These are phyloP conservation scores for Metarhizium robertsii DNA, from an alignment of 2,329 filamentous ascomycete species.

Conservation along the genomic window DNA sequence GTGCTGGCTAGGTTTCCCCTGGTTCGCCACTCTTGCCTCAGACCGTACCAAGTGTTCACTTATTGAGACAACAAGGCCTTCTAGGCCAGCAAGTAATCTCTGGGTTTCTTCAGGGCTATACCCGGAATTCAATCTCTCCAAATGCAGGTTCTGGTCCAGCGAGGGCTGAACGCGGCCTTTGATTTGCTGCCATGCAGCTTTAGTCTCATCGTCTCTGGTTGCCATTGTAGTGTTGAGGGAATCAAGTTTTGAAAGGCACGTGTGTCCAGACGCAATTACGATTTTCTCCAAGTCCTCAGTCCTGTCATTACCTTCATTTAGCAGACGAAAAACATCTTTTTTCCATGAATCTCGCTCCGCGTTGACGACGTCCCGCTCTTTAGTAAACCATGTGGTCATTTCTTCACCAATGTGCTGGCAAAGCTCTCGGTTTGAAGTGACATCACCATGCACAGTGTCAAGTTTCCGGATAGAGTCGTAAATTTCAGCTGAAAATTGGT, in stretches of 20 bases:
- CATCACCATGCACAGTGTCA: neutral
- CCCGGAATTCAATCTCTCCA: constrained; percentile 13
- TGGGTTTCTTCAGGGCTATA: constrained; percentile 8
- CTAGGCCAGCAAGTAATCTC: constrained; percentile 7
- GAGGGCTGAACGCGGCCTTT: constrained; percentile 11
- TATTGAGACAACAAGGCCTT: constrained; percentile 13
- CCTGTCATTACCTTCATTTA: neutral
- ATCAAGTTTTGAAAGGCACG: neutral
- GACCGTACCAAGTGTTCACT: constrained; percentile 8
- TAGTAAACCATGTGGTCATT: neutral
- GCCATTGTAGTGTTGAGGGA: constrained; percentile 1
- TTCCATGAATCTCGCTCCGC: constrained; percentile 4
- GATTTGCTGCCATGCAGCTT: constrained; percentile 10
- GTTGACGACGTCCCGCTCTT: neutral
- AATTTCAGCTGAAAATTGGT: constrained; percentile 2
- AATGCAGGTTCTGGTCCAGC: constrained; percentile 15
- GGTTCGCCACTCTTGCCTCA: neutral
- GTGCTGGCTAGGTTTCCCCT: neutral
- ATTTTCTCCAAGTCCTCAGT: constrained; percentile 1
- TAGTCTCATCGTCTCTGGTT: constrained; percentile 3
- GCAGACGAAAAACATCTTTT: neutral
- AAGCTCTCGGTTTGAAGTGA: neutral
- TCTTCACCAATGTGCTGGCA: neutral
- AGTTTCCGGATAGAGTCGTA: neutral
- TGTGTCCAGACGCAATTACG: neutral